These are phyloP conservation scores for Elaeis guineensis DNA, from an alignment of 176 grass and related monocot species.

Conservation along the genomic window DNA sequence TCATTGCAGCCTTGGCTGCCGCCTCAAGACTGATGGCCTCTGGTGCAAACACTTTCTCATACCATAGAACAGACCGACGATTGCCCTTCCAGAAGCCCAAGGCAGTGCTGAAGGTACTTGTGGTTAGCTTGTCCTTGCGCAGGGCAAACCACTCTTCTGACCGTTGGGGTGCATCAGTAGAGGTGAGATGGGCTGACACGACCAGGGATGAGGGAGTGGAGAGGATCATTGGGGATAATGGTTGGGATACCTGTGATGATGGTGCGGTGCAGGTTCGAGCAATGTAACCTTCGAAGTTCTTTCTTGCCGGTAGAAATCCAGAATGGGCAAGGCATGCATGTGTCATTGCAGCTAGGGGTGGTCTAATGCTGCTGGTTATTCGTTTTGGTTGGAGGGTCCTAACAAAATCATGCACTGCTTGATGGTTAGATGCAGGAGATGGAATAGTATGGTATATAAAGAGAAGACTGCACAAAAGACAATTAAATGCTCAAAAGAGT, in stretches of 20 bases:
- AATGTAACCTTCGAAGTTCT: constrained; percentile 65
- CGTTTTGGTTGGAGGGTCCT: constrained; percentile 35
- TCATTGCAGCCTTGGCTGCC: constrained; percentile 67
- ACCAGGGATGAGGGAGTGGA: constrained; percentile 33
- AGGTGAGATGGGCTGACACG: constrained; percentile 41
- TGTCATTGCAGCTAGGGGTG: constrained; percentile 19
- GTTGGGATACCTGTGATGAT: constrained; percentile 31
- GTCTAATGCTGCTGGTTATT: not conserved
- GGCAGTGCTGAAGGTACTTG: constrained; percentile 90
- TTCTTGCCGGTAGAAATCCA: constrained; percentile 42
- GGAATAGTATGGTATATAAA: constrained; percentile 7
- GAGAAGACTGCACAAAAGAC: not conserved
- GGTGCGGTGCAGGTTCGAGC: constrained; percentile 56
- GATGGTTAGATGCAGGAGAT: constrained; percentile 37
- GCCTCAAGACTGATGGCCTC: constrained; percentile 41
- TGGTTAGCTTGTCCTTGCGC: constrained; percentile 94
- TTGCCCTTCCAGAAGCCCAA: constrained; percentile 87
- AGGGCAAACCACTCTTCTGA: constrained; percentile 98
- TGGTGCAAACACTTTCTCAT: constrained; percentile 73
- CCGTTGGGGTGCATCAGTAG: constrained; percentile 57
- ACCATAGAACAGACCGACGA: constrained; percentile 70
- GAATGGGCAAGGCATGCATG: constrained; percentile 12
- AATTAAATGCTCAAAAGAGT: constrained; percentile 6
- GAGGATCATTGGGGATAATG: constrained; percentile 31
- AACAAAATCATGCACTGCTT: constrained; percentile 45